These are phyloP conservation scores for Solanum stenotomum DNA, from an alignment of 257 asterid genomes.

Conservation along the genomic window DNA sequence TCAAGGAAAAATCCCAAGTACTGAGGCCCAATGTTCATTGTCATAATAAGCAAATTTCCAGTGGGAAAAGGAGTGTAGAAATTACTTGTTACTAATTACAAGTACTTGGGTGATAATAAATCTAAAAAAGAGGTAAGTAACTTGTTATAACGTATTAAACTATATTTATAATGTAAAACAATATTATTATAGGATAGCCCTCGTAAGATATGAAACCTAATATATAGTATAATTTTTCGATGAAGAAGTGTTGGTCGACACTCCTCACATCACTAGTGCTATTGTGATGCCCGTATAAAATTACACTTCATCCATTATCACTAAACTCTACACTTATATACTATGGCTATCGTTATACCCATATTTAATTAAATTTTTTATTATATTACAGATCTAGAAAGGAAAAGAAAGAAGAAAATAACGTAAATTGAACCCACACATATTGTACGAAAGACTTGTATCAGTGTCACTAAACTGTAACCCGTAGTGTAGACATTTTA, in stretches of 20 bases:
- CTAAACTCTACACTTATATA: background rate
- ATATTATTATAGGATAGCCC: too few relatives aligned
- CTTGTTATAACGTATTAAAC: background rate
- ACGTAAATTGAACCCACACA: background rate
- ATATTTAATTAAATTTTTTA: background rate
- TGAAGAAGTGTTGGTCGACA: too few relatives aligned
- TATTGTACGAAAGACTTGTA: background rate
- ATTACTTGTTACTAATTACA: background rate
- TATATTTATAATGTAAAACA: too few relatives aligned
- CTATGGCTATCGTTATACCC: background rate
- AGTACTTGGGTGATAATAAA: background rate
- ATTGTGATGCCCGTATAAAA: background rate
- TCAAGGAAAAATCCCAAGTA: background rate
- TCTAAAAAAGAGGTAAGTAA: background rate
- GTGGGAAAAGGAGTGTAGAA: background rate
- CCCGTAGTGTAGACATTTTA: background rate
- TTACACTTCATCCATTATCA: background rate
- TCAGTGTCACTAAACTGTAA: background rate
- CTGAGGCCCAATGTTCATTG: background rate
- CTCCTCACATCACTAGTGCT: too few relatives aligned
- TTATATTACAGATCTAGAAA: background rate
- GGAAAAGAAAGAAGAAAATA: background rate
- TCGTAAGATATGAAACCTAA: too few relatives aligned
- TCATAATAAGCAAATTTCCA: background rate
- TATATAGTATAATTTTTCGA: too few relatives aligned